Evolutionary conservation across 2,329 filamentous ascomycete genomes (phyloP).

Genomic region (Incumbomyces lentus): DNA sequence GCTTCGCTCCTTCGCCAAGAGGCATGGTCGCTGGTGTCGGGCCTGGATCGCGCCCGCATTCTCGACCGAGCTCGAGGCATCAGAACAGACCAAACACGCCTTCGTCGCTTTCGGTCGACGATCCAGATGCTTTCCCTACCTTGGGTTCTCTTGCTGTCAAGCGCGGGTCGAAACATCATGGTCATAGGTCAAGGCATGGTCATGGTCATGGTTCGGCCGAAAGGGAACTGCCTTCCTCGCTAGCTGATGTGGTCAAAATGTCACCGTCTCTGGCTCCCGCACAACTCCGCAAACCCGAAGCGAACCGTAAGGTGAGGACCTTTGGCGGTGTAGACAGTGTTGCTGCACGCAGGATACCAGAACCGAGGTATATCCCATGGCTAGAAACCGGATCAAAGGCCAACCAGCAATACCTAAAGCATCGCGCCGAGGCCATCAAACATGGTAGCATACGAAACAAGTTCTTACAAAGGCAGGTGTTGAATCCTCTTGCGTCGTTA

Average conservation of each 20-base stretch:
- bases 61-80: constrained; percentile 74
- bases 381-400: constrained; percentile 82
- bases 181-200: constrained; percentile 76
- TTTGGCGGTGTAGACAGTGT: constrained; percentile 40
- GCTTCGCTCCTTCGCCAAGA: constrained; percentile 13
- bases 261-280: constrained; percentile 68
- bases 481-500: background rate
- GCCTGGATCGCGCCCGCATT: constrained; percentile 54
- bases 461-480: constrained; percentile 74
- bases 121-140: constrained; percentile 89
- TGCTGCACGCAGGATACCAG: constrained; percentile 71
- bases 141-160: constrained; percentile 67
- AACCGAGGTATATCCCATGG: constrained; percentile 91
- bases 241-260: constrained; percentile 94
- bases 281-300: constrained; percentile 29
- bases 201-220: constrained; percentile 50
- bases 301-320: constrained; percentile 49
- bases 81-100: constrained; percentile 48
- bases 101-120: constrained; percentile 67
- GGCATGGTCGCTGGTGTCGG: constrained; percentile 11
- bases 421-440: constrained; percentile 90
- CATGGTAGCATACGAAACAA: constrained; percentile 95
- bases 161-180: constrained; percentile 81
- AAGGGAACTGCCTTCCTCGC: constrained; percentile 62
- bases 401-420: constrained; percentile 91